Base-by-base conservation (phyloP, 192 early-diverging fungal genomes). In the Coemansia sp. region DNA sequence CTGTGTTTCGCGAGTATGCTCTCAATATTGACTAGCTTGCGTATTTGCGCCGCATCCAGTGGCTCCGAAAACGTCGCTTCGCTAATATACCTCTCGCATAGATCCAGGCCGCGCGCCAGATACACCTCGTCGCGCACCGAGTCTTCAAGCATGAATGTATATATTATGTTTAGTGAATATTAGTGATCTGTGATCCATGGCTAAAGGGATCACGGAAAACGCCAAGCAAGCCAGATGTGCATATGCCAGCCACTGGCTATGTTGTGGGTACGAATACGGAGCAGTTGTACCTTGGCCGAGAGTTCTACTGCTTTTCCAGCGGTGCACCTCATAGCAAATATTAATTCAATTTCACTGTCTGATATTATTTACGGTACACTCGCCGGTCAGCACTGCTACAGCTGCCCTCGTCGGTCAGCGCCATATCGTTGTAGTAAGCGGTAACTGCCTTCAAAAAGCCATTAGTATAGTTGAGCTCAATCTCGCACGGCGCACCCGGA, bases 381-480 rank as follows among this genome's bases (percentile, higher is more conserved):
- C 56, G 56, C 56, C 33, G 56, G 26, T 23, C 34, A 37, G 33
- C 20, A 58, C 69, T 66, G 53, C 4, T 31, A 31, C 26, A 31
- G 11, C 24, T 5, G 26, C 51, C 51, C 14, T 53, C 51, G 51
- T 73, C 62, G 31, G 43, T 59, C 38, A 45, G 46, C 9, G 77
- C 86, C 45, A 96, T 63, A 20, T 91, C 83, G 14, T 92, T 91
- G 85, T 87, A 96, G 65, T 97, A 97, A 1, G 83, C 89, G 0
- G 86, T 89, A 36, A 88, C 70, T 28, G 86, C 82, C 71, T 95
- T 94, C 14, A 89, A 66, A 23, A 85, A 78, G 11, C 83, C 86
- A 59, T 85, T 84, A 4, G 95, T 65, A 42, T 84, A 86, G 65
- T 90, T 90, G 62, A 89, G 73, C 74, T 99, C 94, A 16, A 95